Evolutionary conservation across 345 rosid genomes (phyloP), one percentile per base, ranked within the genome.

Genomic region (Populus tremula): DNA sequence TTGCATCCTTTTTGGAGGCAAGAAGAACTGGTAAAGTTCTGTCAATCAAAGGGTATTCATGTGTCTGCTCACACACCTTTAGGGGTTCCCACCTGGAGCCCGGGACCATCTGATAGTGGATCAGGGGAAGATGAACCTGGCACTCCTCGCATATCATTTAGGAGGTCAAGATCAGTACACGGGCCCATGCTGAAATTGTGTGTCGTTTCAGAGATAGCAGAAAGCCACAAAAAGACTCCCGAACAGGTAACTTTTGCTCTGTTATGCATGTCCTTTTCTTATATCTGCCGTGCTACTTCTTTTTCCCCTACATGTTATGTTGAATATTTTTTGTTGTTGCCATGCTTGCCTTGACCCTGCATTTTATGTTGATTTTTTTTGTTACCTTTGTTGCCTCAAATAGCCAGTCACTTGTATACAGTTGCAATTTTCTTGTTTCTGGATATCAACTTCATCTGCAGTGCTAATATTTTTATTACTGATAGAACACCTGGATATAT

Each of bases 1-100:
- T 82, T 89, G 85, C 92, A 89, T 71, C 92, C 92, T 21, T 89
- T 89, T 79, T 89, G 92, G 92, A 84, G 92, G 83, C 92, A 89
- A 76, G 89, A 89, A 78, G 92, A 89, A 70, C 84, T 89, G 35
- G 92, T 89, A 47, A 89, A 84, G 84, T 89, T 87, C 74, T 89
- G 92, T 81, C 89, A 75, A 77, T 75, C 74, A 36, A 89, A 86
- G 79, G 87, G 88, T 53, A 89, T 89, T 80, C 92, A 89, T 82
- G 92, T 89, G 33, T 89, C 92, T 71, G 92, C 92, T 67, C 92
- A 89, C 81, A 89, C 90, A n/a, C 92, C 92, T 76, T 73, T 89
- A 67, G 92, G 92, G 7, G 92, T 89, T 67, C 90, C 92, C 75
- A 73, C 86, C 75, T 81, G 87, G 65, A 87, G 82, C 79, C 87